These are phyloP conservation scores for Trypanosoma lewisi DNA, from an alignment of 208 protist genomes.

Conservation along the genomic window DNA sequence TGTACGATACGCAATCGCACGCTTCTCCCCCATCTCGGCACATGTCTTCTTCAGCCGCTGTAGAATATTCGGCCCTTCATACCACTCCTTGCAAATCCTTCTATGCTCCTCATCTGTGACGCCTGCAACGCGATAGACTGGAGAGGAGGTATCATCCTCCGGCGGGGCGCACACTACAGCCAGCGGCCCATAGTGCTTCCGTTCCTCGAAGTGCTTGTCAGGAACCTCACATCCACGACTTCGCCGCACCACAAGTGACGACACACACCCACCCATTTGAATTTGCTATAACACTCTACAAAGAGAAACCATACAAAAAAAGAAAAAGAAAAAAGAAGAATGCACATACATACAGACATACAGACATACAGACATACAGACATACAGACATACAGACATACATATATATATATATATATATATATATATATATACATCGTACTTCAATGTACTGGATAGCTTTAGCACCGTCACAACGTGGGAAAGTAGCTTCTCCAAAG, in stretches of 20 bases:
- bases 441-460: too few species aligned
- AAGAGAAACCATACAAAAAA: constrained; percentile 5
- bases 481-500: too few species aligned
- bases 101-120: constrained; percentile 55
- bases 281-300: neutral
- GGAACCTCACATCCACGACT: constrained; percentile 32
- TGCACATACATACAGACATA: too few species aligned
- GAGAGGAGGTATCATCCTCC: constrained; percentile 36
- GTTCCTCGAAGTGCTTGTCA: constrained; percentile 21
- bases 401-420: too few species aligned
- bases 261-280: constrained; percentile 55
- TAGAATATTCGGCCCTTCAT: constrained; percentile 39
- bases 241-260: constrained; percentile 39
- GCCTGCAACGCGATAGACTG: constrained; percentile 42
- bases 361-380: too few species aligned
- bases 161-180: constrained; percentile 38
- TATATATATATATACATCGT: too few species aligned
- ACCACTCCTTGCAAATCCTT: constrained; percentile 34
- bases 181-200: constrained; percentile 38
- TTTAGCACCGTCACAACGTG: too few species aligned
- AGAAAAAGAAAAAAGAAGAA: constrained; percentile 5
- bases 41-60: constrained; percentile 43
- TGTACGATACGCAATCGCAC: constrained; percentile 56
- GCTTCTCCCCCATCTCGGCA: constrained; percentile 11
- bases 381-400: too few species aligned